Base-by-base conservation (phyloP, 495 filamentous ascomycete genomes). In the Mytilinidion resinicola region DNA sequence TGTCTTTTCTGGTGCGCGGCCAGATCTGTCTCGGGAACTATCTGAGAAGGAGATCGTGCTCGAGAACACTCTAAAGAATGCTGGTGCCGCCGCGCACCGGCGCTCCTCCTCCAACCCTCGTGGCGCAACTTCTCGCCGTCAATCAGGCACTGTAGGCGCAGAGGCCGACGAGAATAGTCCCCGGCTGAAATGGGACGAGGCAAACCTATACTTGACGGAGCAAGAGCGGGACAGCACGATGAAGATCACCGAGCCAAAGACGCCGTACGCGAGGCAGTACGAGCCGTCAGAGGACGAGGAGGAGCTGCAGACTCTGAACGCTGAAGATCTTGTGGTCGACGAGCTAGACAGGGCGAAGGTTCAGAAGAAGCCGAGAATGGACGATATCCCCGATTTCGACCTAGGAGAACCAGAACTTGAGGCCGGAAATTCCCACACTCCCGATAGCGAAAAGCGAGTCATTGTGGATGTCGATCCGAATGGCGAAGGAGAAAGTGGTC, bases 181-280 rank as follows among this genome's bases (percentile, higher is more conserved):
- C 68, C 86, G 91, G 11, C 77, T 98, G 55, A 95, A 96, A 70
- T 98, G 93, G 93, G 93, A 98, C 67, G 93, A 98, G 71, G 93
- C 90, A 19, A 97, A 97, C 63, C 77, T 98, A 19, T 97, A 96
- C 71, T 79, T 97, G 11, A 89, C 91, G 4, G 93, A 97, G 75
- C 93, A 96, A 71, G 88, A 97, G 72, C 91, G 89, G 70, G 90
- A 84, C 37, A 82, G 87, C 34, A 97, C 92, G 46, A 97, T 97
- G 95, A 97, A 97, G 78, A 97, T 98, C 67, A 85, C 88, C 63
- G 93, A 98, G 75, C 93, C 93, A 49, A 98, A 98, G 79, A 98
- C 93, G 15, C 93, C 93, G 0, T 98, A 89, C 63, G 93, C 89
- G 14, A 86, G 83, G 65, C 87, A 88, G 60, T 96, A 96, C 67